These are phyloP conservation scores for Podochytrium sp. DNA, from an alignment of 192 early-diverging fungal species.

Conservation along the genomic window DNA sequence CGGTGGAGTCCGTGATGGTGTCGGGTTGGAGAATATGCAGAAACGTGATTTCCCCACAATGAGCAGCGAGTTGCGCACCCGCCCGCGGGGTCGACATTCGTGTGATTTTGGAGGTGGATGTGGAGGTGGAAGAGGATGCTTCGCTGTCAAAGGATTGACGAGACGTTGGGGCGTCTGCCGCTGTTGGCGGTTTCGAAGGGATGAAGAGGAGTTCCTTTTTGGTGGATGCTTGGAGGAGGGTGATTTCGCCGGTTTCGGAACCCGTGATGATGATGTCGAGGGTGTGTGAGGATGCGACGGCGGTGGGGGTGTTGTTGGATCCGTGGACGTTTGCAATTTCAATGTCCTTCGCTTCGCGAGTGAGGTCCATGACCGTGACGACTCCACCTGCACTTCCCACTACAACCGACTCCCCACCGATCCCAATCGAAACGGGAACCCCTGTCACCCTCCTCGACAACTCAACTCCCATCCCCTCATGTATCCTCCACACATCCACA, in stretches of 20 bases:
- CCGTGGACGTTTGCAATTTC: too few species aligned
- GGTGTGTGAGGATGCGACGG: too few species aligned
- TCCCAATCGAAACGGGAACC: background rate
- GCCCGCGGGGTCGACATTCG: background rate
- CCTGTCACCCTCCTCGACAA: background rate
- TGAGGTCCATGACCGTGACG: too few species aligned
- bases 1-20: background rate
- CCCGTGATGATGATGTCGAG: conserved; percentile 1
- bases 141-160: background rate
- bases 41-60: conserved; percentile 21
- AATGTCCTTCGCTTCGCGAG: too few species aligned
- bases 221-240: background rate
- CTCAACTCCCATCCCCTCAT: too few species aligned
- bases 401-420: too few species aligned
- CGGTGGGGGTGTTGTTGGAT: too few species aligned
- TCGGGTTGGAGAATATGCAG: conserved; percentile 14
- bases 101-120: background rate
- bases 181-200: background rate
- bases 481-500: background rate
- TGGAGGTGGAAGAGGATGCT: background rate
- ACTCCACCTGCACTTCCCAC: too few species aligned
- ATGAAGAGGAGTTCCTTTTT: conserved; percentile 18
- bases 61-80: background rate
- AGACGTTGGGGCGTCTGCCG: background rate
- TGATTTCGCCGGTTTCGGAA: conserved; percentile 11